These are phyloP conservation scores for Agrostemma githago DNA, from an alignment of 148 eudicot genomes.

Conservation along the genomic window DNA sequence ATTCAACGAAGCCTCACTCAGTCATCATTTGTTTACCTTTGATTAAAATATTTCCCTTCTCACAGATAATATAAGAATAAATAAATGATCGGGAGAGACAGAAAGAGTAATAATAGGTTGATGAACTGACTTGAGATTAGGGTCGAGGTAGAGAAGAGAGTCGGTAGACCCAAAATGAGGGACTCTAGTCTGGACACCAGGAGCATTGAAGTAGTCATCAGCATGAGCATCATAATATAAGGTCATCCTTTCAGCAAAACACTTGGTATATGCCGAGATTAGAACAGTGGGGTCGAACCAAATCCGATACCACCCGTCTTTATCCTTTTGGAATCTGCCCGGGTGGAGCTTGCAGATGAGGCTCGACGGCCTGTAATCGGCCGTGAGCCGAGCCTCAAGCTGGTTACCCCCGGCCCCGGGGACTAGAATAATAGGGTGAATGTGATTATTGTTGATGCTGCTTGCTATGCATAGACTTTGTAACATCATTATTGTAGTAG, in stretches of 20 bases:
- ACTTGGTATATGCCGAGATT: constrained; percentile 61
- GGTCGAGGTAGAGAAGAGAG: constrained; percentile 68
- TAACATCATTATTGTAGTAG: constrained; percentile 1
- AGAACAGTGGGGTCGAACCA: constrained; percentile 82
- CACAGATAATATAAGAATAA: background rate
- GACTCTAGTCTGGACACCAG: constrained; percentile 83
- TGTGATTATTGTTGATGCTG: constrained; percentile 25
- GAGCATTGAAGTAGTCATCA: constrained; percentile 82
- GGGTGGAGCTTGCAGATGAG: constrained; percentile 56
- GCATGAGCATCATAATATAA: constrained; percentile 48
- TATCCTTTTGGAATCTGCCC: constrained; percentile 31
- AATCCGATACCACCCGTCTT: constrained; percentile 79
- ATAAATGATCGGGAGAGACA: background rate
- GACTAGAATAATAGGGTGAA: constrained; percentile 61
- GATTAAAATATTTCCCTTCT: too few species aligned
- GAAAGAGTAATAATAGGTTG: too few species aligned
- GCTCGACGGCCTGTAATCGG: constrained; percentile 62
- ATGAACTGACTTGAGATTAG: constrained; percentile 58
- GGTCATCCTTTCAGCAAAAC: constrained; percentile 78
- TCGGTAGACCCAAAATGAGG: constrained; percentile 57
- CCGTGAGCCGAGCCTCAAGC: constrained; percentile 64
- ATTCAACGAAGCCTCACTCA: background rate
- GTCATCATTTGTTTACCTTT: too few species aligned
- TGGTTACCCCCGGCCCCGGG: constrained; percentile 95
- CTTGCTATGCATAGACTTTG: constrained; percentile 13